Conservation (phyloP, 139 green algal genomes). For the Chlorella sp. region DNA sequence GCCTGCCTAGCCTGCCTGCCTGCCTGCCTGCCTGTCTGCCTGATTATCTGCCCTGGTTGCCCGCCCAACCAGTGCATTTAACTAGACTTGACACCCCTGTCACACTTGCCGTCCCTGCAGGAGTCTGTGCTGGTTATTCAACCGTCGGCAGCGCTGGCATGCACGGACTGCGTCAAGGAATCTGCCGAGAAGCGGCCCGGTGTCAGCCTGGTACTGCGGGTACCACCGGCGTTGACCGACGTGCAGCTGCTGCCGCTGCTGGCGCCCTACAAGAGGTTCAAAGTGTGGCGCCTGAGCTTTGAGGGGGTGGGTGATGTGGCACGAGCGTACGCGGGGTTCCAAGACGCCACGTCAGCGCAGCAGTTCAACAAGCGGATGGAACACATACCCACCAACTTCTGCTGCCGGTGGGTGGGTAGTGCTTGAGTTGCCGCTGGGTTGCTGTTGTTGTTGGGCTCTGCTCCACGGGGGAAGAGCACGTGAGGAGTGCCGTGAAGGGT, state of each 20-base stretch:
- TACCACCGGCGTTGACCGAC: background rate
- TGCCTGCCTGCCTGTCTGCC: background rate
- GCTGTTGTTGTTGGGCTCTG: too few relatives aligned
- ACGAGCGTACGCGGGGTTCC: conserved; percentile 16
- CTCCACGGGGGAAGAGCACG: background rate
- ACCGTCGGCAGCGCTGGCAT: background rate
- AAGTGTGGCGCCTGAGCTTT: conserved; percentile 34
- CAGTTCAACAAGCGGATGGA: conserved; percentile 26
- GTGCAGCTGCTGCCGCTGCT: conserved; percentile 28
- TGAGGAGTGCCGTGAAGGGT: background rate
- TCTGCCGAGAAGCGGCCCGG: background rate
- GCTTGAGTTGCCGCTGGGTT: background rate
- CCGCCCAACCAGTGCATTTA: too few relatives aligned
- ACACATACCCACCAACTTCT: conserved; percentile 17
- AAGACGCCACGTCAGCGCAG: background rate
- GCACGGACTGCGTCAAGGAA: conserved; percentile 19
- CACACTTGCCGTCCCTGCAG: background rate
- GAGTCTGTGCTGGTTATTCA: conserved; percentile 25
- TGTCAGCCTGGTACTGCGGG: background rate
- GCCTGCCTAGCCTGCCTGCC: background rate
- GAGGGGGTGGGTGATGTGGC: background rate
- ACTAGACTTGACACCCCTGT: background rate
- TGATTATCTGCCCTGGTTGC: too few relatives aligned
- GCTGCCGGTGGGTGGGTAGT: background rate
- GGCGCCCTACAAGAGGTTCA: background rate